Evolutionary conservation across 2,329 filamentous ascomycete species (phyloP).

Genomic region (Colletotrichum echinochloae): DNA sequence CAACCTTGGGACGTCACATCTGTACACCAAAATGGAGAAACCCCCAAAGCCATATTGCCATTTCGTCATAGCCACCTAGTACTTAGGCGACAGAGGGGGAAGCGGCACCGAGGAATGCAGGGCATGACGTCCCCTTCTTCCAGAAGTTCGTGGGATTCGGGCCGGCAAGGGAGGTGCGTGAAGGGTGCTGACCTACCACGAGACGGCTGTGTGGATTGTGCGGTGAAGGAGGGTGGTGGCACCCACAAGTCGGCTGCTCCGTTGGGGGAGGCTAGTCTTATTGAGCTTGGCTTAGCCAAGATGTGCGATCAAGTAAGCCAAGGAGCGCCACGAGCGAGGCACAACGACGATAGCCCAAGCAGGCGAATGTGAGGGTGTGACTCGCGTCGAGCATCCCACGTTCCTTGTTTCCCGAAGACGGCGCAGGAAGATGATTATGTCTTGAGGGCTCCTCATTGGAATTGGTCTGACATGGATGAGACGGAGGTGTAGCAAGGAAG

Average conservation of each 20-base stretch:
- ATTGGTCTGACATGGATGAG: constrained; percentile 32
- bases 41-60: constrained; percentile 1
- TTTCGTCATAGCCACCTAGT: constrained; percentile 32
- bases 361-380: constrained; percentile 7
- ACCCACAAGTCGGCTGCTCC: constrained; percentile 22
- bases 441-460: background rate
- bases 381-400: background rate
- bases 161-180: constrained; percentile 34
- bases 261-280: constrained; percentile 15
- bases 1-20: background rate
- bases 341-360: constrained; percentile 25
- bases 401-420: constrained; percentile 17
- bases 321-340: constrained; percentile 37
- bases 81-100: constrained; percentile 17
- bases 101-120: constrained; percentile 28
- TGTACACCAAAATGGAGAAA: background rate
- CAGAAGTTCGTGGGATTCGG: constrained; percentile 39
- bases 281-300: constrained; percentile 17
- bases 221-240: constrained; percentile 30
- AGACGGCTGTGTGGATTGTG: background rate
- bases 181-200: constrained; percentile 34
- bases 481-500: constrained; percentile 20
- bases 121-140: constrained; percentile 35
- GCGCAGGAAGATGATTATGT: constrained; percentile 1
- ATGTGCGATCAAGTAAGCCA: constrained; percentile 31